phyloP scores from a whole-genome alignment of 1,284 basidiomycete species.

The Naganishia liquefaciens region DNA sequence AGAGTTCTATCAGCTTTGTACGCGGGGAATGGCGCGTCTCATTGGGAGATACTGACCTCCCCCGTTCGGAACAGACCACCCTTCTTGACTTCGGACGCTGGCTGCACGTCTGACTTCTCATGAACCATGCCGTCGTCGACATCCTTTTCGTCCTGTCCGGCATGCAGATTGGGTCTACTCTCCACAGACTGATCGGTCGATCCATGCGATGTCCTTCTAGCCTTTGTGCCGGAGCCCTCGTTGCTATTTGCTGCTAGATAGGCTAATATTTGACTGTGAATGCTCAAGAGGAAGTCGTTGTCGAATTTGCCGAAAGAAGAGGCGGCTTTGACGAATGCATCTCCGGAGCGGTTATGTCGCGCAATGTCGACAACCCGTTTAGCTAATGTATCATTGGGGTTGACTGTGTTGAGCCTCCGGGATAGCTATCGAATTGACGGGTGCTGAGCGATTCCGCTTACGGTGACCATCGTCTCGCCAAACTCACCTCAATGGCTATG shows the following conservation, averaged over 20 bases:
- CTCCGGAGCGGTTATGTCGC: slow-evolving; percentile 62
- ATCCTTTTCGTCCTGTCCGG: slow-evolving; percentile 25
- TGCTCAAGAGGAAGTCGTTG: slow-evolving; percentile 62
- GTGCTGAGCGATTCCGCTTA: background rate
- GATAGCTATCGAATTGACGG: slow-evolving; percentile 62
- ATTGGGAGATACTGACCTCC: slow-evolving; percentile 57
- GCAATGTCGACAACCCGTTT: slow-evolving; percentile 77
- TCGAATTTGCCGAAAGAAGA: slow-evolving; percentile 83
- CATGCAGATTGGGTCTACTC: slow-evolving; percentile 23
- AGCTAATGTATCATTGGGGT: slow-evolving; percentile 79
- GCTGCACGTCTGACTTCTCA: slow-evolving; percentile 75
- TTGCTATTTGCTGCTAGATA: slow-evolving; percentile 64
- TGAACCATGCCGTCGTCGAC: slow-evolving; percentile 67
- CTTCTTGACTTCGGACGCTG: slow-evolving; percentile 70
- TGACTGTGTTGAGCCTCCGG: slow-evolving; percentile 71
- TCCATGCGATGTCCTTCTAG: slow-evolving; percentile 14
- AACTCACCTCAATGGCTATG: slow-evolving; percentile 63
- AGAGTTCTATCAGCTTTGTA: slow-evolving; percentile 1
- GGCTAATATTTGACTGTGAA: slow-evolving; percentile 63
- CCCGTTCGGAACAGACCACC: slow-evolving; percentile 73
- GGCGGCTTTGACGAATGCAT: slow-evolving; percentile 71
- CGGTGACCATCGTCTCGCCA: background rate
- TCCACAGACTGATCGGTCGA: slow-evolving; percentile 15
- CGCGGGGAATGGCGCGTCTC: background rate
- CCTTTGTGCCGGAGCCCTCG: slow-evolving; percentile 1